Base-by-base conservation (phyloP, 306 rosid genomes). In the Cyamopsis tetragonoloba region DNA sequence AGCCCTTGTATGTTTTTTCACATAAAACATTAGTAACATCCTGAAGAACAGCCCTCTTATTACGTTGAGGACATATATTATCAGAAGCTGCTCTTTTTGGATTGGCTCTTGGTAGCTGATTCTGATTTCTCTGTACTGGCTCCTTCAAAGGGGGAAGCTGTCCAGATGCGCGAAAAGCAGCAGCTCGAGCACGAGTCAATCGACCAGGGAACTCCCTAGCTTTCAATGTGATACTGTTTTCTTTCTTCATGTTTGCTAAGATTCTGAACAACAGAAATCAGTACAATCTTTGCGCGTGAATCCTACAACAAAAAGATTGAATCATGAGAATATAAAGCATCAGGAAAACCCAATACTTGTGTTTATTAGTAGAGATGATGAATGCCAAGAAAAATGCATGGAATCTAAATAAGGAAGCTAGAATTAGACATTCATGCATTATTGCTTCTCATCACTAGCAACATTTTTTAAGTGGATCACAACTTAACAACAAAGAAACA, bases 171-270 rank as follows among this genome's bases (percentile, higher is more conserved):
- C 55, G 53, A 23, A 80, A 68, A 35, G 95, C 83, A 62, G 96
- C 89, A 39, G 90, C 88, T 66, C 77, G 84, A 70, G 91, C 82
- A 57, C 95, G 91, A 26, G 98, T 93, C 68, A 88, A 38, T 68
- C 96, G 79, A 66, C 74, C 82, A 10, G 91, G 74, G 58, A 72
- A 60, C 77, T 84, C 91, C 50, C 62, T 37, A 35, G 70, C 78
- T 43, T 74, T 77, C 26, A 47, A 60, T 13, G 50, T 54, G 22
- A 34, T 53, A 65, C 59, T 49, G 53, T 77, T 86, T 81, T 85
- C 86, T 65, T 79, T 86, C 83, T 81, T 89, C 98, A 93, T 93
- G 54, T 66, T 85, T 75, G 62, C 76, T 74, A 57, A 73, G 78
- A 60, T 73, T 82, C 51, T 56, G 55, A 74, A 74, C 54, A 77